Conservation (phyloP, 352 stramenopile species). For the Elongisporangium senticosum region DNA sequence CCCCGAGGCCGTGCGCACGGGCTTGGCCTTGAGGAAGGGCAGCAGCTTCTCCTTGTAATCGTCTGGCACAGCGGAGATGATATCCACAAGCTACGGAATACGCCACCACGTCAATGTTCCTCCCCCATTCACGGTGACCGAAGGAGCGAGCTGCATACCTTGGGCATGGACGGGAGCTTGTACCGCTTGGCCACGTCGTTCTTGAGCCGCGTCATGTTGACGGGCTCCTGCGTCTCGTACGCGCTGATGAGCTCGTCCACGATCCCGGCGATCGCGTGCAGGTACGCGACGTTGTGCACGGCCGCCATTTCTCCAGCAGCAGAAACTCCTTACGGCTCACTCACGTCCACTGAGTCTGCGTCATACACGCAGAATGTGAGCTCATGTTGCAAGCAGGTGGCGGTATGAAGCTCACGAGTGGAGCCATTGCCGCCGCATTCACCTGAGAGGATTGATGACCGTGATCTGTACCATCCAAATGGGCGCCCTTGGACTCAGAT, state of each 20-base stretch:
- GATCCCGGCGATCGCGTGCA: conserved; percentile 86
- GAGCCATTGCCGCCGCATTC: background rate
- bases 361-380: background rate
- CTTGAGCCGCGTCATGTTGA: conserved; percentile 95
- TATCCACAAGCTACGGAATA: conserved; percentile 84
- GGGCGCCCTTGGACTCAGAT: background rate
- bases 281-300: conserved; percentile 32
- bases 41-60: conserved; percentile 90
- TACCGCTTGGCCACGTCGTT: conserved; percentile 87
- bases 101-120: background rate
- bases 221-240: conserved; percentile 83
- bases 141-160: conserved; percentile 20
- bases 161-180: conserved; percentile 89
- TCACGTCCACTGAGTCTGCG: background rate
- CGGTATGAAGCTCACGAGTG: background rate
- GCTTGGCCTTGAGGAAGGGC: conserved; percentile 93
- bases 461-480: background rate
- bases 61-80: conserved; percentile 92
- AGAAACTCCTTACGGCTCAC: background rate
- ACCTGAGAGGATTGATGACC: background rate
- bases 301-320: background rate
- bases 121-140: too few species aligned
- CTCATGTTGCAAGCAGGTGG: background rate
- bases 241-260: conserved; percentile 89
- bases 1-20: conserved; percentile 92